Base-by-base conservation (phyloP, 169 alveolate genomes). In the Neospora caninum region DNA sequence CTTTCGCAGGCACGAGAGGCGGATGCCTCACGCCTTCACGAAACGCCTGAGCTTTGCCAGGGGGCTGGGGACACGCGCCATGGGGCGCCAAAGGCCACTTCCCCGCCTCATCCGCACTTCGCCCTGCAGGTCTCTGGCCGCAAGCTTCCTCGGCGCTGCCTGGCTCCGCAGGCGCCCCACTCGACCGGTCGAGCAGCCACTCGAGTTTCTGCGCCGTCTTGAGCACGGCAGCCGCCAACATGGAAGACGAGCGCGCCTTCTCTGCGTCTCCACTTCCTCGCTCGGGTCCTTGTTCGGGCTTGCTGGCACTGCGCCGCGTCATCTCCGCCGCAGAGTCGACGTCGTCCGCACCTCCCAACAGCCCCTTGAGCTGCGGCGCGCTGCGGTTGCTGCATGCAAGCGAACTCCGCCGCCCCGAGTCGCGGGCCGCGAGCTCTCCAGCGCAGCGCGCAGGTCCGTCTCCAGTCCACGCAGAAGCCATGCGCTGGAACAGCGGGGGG, bases 101-200 rank as follows among this genome's bases (percentile, higher is more conserved):
- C 34, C 73, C n/a, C 73, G 73, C 20, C 73, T 64, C 73, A 1
- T 27, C 73, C n/a, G n/a, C 16, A 29, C 73, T 6, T 64, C n/a
- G 93, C 87, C n/a, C 6, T 38, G 18, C 45, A 6, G 34, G 88
- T 64, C 73, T 43, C n/a, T 18, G 80, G 49, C 45, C 80, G 45
- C 4, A n/a, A n/a, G 92, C 92, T n/a, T 78, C 38, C 73, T 34
- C 80, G 39, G 45, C 53, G n/a, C 53, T 45, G 22, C 20, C 29
- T 18, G 18, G 34, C 22, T 22, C 41, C 10, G 41, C 89, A 22
- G 67, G n/a, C 6, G 42, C 89, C 13, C 69, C 89, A 41, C 89
- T 82, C 41, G 89, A 31, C 16, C 89, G 53, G 31, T 82, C 89
- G 41, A 82, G 89, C 20, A 82, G 89, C 89, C 89, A 82, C 89